Conservation (phyloP, 805 yeast genomes). For the Yarrowia bubula region DNA sequence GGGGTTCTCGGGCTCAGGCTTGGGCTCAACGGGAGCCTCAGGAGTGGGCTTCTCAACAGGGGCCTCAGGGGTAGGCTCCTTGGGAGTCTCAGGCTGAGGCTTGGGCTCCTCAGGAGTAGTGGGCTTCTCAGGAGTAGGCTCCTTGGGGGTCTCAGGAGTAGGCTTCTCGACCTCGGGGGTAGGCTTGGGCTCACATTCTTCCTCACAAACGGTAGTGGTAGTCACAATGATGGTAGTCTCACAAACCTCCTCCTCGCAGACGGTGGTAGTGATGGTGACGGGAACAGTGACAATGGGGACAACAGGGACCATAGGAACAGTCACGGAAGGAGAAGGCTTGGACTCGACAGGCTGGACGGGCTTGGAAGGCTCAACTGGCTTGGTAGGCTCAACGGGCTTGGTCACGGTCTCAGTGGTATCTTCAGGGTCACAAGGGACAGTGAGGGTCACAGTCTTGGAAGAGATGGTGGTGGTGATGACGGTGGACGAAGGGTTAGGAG, state of each 20-base stretch:
- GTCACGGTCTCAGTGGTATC: background rate
- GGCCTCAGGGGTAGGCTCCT: background rate
- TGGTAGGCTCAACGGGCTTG: background rate
- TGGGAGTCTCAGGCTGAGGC: background rate
- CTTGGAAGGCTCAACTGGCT: background rate
- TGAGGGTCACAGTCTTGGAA: background rate
- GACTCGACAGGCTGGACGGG: background rate
- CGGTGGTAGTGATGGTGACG: background rate
- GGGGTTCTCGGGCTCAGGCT: background rate
- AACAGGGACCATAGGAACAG: background rate
- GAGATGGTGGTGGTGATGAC: background rate
- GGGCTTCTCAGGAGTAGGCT: background rate
- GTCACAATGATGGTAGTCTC: background rate
- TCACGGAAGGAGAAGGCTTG: background rate
- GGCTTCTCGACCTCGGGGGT: background rate
- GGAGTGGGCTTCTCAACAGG: background rate
- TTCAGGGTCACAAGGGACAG: constrained; percentile 18
- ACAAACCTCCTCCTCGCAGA: background rate
- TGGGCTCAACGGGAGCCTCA: background rate
- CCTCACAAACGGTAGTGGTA: background rate
- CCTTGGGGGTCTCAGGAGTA: background rate
- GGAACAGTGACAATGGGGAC: background rate
- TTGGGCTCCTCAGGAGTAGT: background rate
- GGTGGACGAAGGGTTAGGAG: background rate
- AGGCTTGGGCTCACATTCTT: background rate